Base-by-base conservation (phyloP, 2,329 filamentous ascomycete genomes). In the Fonsecaea monophora region DNA sequence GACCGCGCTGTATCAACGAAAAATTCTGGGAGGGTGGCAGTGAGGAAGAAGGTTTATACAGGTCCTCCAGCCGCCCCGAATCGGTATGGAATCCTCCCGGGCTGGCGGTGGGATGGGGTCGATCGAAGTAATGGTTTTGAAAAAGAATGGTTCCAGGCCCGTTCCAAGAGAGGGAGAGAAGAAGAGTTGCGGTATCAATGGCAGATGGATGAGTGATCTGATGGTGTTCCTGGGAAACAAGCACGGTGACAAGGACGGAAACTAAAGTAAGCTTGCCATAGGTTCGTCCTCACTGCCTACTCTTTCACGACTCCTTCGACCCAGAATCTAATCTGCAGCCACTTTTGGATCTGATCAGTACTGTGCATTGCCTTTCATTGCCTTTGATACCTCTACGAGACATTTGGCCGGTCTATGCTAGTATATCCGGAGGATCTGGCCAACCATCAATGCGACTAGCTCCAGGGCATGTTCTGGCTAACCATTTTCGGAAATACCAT, bases 21-120 rank as follows among this genome's bases (percentile, higher is more conserved):
- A 53, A 56, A 75, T 72, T 66, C 69, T 78, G 72, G 81, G n/a
- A 50, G 25, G 12, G 42, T 78, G 74, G 77, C 76, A 50, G 83
- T 82, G 7, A 85, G 83, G 18, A 87, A 85, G 71, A 92, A 90
- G 3, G 77, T 91, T 4, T 99, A 98, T 77, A 82, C 88, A 67
- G 95, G 94, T 0, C 85, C 89, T 0, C 85, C 89, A 0, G 91
- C 90, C 64, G 86, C 91, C 74, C 95, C 95, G 53, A 99, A 99
- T 83, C 86, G 95, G 21, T 98, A 98, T 80, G 92, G 92, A 0
- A 98, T 99, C 68, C 85, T 90, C 68, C 95, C 95, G 0, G 96
- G 95, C 0, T 92, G 96, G 81, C 84, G 92, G 71, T 99, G 95
- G 95, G 95, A 99, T 82, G 95, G 96, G 5, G 95, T 99, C 18